These are phyloP conservation scores for Fraxinus velutina DNA, from an alignment of 305 asterid genomes.

Conservation along the genomic window DNA sequence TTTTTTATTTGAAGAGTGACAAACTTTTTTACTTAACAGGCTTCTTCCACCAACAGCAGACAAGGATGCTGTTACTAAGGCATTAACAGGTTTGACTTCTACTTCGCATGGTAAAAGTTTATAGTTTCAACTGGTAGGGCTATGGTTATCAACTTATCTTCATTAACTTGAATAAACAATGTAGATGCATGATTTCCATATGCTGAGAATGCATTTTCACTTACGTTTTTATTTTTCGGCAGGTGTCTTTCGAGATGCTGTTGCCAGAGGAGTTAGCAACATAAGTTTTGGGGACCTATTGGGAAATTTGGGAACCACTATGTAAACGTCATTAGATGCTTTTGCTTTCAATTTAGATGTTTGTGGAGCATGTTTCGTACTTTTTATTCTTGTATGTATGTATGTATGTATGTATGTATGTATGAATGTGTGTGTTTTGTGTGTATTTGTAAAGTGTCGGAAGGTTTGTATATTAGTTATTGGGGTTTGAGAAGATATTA, in stretches of 20 bases:
- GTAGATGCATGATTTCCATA: slow-evolving; percentile 14
- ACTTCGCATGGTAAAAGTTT: not conserved
- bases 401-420: not conserved
- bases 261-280: slow-evolving; percentile 74
- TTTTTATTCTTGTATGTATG: slow-evolving; percentile 1
- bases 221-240: slow-evolving; percentile 13
- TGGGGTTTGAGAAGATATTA: not conserved
- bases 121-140: not conserved
- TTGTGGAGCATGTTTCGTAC: not conserved
- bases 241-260: slow-evolving; percentile 87
- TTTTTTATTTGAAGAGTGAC: slow-evolving; percentile 13
- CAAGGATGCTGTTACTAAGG: slow-evolving; percentile 75
- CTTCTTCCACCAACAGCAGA: slow-evolving; percentile 92
- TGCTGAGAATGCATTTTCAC: slow-evolving; percentile 24
- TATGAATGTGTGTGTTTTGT: not conserved
- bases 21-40: slow-evolving; percentile 49
- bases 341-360: slow-evolving; percentile 22
- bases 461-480: not conserved
- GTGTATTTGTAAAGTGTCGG: not conserved
- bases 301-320: slow-evolving; percentile 79
- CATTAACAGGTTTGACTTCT: slow-evolving; percentile 63
- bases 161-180: not conserved
- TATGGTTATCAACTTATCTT: not conserved
- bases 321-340: slow-evolving; percentile 45
- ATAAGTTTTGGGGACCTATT: slow-evolving; percentile 91